Conservation (phyloP, 139 green algal species). For the Pedinophyceae sp. region DNA sequence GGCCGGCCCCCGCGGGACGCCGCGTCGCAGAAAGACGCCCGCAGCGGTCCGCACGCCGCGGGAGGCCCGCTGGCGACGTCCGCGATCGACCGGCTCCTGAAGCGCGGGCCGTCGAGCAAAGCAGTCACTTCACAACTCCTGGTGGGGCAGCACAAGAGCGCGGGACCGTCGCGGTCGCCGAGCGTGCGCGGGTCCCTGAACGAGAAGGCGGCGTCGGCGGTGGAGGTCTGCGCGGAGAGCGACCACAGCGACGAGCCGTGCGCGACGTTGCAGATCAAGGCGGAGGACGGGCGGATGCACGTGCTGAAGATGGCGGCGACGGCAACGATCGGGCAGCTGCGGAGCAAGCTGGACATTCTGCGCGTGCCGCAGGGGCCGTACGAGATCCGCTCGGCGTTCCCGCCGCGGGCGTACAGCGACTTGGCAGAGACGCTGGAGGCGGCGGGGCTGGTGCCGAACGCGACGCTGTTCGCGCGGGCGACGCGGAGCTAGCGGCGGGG, state of each 20-base stretch:
- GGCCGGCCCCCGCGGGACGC: too few species aligned
- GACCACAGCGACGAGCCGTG: not conserved
- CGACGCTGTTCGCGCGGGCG: conserved; percentile 25
- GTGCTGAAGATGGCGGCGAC: conserved; percentile 28
- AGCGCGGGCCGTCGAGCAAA: too few species aligned
- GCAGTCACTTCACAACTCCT: too few species aligned
- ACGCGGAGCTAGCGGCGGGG: too few species aligned
- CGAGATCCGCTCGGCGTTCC: conserved; percentile 29
- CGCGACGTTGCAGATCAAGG: conserved; percentile 40
- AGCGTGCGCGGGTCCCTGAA: too few species aligned
- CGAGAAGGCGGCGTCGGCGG: too few species aligned
- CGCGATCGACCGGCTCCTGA: too few species aligned
- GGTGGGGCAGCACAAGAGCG: too few species aligned
- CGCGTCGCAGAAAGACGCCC: too few species aligned
- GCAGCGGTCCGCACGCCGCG: too few species aligned
- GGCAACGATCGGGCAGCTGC: conserved; percentile 23
- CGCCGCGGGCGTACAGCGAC: conserved; percentile 19
- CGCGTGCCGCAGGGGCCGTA: conserved; percentile 11
- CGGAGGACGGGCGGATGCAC: conserved; percentile 31
- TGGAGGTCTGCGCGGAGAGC: not conserved
- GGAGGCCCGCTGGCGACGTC: too few species aligned
- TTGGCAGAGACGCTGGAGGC: conserved; percentile 17
- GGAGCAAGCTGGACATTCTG: conserved; percentile 19
- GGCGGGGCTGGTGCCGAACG: conserved; percentile 29
- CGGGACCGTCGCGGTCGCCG: too few species aligned